Percentiles rank a stretch among this genome's conserved stretches.
These are phyloP conservation scores for Xerocomellus amylosporus DNA, from an alignment of 768 basidiomycete species.

Conservation along the genomic window DNA sequence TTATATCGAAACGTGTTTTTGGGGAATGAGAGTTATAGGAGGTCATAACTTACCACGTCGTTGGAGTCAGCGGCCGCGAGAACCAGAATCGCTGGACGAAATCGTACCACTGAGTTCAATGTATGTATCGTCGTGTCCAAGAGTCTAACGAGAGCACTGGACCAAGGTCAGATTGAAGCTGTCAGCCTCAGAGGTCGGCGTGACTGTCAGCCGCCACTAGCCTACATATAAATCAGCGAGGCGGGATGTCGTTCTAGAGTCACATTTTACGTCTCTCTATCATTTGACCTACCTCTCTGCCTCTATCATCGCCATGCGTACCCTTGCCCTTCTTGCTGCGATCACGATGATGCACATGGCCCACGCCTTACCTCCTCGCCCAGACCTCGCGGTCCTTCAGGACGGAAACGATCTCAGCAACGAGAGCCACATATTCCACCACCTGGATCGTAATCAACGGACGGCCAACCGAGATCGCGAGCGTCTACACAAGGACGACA, in stretches of 20 bases:
- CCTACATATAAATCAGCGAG: slow-evolving; percentile 17
- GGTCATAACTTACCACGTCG: neutral
- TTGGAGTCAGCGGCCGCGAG: neutral
- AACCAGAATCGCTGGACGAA: neutral
- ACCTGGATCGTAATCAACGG: slow-evolving; percentile 30
- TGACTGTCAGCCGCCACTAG: slow-evolving; percentile 23
- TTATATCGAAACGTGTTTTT: too few species aligned
- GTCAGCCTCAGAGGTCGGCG: slow-evolving; percentile 19
- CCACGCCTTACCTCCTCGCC: slow-evolving; percentile 24
- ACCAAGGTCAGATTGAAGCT: neutral
- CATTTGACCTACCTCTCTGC: slow-evolving; percentile 11
- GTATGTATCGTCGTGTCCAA: neutral
- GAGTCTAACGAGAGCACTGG: neutral
- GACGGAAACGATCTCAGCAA: slow-evolving; percentile 17
- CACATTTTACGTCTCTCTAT: slow-evolving; percentile 1
- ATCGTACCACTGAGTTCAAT: neutral
- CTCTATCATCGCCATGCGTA: slow-evolving; percentile 28
- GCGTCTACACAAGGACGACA: neutral
- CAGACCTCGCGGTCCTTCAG: slow-evolving; percentile 19
- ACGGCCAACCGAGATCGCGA: slow-evolving; percentile 19
- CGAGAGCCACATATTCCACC: slow-evolving; percentile 26
- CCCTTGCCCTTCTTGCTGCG: slow-evolving; percentile 23
- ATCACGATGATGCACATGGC: slow-evolving; percentile 18
- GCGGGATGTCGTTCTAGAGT: neutral
- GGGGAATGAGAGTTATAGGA: neutral